phyloP scores from a whole-genome alignment of 441 rosid species.

The California macrophylla region DNA sequence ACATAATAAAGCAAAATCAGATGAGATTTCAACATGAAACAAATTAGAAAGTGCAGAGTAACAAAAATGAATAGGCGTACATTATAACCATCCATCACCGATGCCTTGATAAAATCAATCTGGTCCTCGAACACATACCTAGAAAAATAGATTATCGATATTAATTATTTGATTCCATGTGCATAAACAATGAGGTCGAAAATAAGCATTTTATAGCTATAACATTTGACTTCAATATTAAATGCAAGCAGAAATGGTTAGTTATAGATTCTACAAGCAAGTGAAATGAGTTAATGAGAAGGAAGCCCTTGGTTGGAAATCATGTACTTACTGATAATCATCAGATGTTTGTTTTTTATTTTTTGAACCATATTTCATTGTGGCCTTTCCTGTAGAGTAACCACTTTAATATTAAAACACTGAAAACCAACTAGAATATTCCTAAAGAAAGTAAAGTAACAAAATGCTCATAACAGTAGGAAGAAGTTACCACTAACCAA shows the following conservation, averaged over 20 bases:
- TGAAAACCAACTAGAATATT: constrained; percentile 9
- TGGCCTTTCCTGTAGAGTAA: constrained; percentile 62
- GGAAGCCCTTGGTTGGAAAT: background rate
- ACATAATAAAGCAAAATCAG: constrained; percentile 14
- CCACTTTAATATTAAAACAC: constrained; percentile 15
- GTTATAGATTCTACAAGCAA: background rate
- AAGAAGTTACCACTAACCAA: constrained; percentile 37
- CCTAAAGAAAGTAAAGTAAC: background rate
- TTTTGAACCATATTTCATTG: constrained; percentile 72
- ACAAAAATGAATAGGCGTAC: constrained; percentile 29
- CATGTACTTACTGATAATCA: constrained; percentile 58
- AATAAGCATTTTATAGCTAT: background rate
- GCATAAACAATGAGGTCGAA: background rate
- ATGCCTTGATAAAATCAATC: constrained; percentile 70
- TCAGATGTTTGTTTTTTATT: constrained; percentile 56
- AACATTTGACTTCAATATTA: background rate
- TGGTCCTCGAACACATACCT: constrained; percentile 89
- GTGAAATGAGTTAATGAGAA: background rate
- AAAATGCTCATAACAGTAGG: constrained; percentile 11
- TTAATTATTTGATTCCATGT: background rate
- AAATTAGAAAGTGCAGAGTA: constrained; percentile 9
- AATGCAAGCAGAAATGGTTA: background rate
- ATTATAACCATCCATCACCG: constrained; percentile 75
- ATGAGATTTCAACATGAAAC: constrained; percentile 11
- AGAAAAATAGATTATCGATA: constrained; percentile 4